These are phyloP conservation scores for Rhexocercosporidium sp. DNA, from an alignment of 2,329 filamentous ascomycete genomes.

Conservation along the genomic window DNA sequence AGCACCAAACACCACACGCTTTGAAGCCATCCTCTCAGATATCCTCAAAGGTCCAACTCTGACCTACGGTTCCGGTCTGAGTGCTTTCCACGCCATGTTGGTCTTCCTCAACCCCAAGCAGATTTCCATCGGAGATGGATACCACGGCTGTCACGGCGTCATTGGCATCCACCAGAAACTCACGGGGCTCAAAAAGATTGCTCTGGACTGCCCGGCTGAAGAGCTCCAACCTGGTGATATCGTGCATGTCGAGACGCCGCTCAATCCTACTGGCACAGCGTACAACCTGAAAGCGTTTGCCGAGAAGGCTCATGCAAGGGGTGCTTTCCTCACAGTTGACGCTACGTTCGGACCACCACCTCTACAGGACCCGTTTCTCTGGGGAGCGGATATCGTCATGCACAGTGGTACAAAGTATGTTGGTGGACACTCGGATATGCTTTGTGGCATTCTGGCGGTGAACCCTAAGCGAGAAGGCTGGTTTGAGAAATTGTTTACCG, in stretches of 20 bases:
- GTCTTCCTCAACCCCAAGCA: conserved; percentile 83
- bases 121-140: conserved; percentile 82
- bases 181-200: conserved; percentile 73
- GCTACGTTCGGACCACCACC: conserved; percentile 92
- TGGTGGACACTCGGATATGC: conserved; percentile 91
- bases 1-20: conserved; percentile 79
- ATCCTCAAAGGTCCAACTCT: conserved; percentile 73
- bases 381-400: conserved; percentile 86
- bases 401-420: conserved; percentile 96
- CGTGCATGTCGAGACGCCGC: conserved; percentile 88
- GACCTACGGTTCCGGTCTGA: conserved; percentile 83
- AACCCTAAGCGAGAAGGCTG: conserved; percentile 59
- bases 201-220: conserved; percentile 69
- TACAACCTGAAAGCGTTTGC: conserved; percentile 76
- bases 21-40: conserved; percentile 80
- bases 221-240: conserved; percentile 79
- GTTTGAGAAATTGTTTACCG: conserved; percentile 64
- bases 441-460: conserved; percentile 82
- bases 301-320: conserved; percentile 70
- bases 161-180: conserved; percentile 76
- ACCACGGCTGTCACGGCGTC: conserved; percentile 93
- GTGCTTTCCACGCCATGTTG: conserved; percentile 86
- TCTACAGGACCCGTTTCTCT: conserved; percentile 81
- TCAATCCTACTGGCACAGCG: conserved; percentile 88
- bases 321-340: conserved; percentile 83